phyloP scores from a whole-genome alignment of 192 early-diverging fungal species.

The Lobosporangium transversale region DNA sequence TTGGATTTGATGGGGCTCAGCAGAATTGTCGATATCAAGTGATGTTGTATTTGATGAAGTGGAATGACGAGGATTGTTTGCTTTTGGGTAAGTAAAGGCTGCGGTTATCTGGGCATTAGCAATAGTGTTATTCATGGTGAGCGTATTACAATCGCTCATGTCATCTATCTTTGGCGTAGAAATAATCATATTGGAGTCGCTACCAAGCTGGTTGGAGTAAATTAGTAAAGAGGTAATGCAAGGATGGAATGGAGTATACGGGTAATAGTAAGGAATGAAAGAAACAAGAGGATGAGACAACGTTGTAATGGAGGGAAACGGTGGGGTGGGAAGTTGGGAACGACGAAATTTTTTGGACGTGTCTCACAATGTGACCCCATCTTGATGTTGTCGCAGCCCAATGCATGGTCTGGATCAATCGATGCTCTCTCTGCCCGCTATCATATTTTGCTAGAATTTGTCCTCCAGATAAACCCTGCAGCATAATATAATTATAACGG shows the following conservation, averaged over 20 bases:
- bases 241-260: not conserved
- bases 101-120: constrained; percentile 32
- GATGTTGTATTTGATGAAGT: constrained; percentile 1
- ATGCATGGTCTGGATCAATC: no score
- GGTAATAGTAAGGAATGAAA: not conserved
- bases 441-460: no score
- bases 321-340: no score
- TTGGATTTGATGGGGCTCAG: constrained; percentile 1
- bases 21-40: constrained; percentile 3
- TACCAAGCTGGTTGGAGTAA: not conserved
- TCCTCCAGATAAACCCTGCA: no score
- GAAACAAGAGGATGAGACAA: not conserved
- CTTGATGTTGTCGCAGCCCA: no score
- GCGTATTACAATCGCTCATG: constrained; percentile 21
- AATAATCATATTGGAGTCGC: constrained; percentile 28
- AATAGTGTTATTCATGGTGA: constrained; percentile 35
- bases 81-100: constrained; percentile 11
- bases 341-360: no score
- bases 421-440: no score
- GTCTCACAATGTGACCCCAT: no score
- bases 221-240: not conserved
- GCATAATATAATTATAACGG: no score
- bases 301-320: no score
- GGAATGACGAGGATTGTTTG: not conserved
- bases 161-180: constrained; percentile 34